Evolutionary conservation across 2,329 filamentous ascomycete species (phyloP).

Genomic region (Claviceps pazoutovae): DNA sequence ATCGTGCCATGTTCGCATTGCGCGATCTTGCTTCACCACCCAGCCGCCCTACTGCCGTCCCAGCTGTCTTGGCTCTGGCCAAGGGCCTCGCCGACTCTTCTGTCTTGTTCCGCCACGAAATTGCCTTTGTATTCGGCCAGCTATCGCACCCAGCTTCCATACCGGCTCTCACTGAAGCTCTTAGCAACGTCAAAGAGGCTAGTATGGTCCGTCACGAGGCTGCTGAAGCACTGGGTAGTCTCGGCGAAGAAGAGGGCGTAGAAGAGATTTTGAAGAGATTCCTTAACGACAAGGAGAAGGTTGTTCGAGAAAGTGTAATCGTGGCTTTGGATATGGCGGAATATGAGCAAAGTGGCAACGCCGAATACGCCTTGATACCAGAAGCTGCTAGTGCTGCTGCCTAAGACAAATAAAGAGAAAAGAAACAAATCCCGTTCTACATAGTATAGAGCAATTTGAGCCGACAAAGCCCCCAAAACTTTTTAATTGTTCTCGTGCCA

Average conservation of each 20-base stretch:
- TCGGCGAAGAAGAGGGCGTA: conserved; percentile 87
- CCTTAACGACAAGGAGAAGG: conserved; percentile 77
- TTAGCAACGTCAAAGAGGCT: conserved; percentile 68
- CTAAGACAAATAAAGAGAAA: conserved; percentile 13
- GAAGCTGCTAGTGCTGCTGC: conserved; percentile 33
- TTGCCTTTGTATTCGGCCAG: conserved; percentile 96
- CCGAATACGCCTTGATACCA: conserved; percentile 86
- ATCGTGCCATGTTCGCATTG: conserved; percentile 95
- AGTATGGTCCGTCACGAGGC: conserved; percentile 98
- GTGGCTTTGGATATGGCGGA: conserved; percentile 97
- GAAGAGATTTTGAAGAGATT: conserved; percentile 74
- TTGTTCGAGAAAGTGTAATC: conserved; percentile 87
- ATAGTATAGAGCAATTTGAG: conserved; percentile 3
- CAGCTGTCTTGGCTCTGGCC: conserved; percentile 76
- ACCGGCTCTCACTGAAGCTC: conserved; percentile 64
- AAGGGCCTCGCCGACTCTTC: conserved; percentile 75
- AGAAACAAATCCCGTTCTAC: neutral
- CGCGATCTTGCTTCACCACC: conserved; percentile 90
- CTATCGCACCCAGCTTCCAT: conserved; percentile 94
- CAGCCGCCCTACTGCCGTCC: conserved; percentile 73
- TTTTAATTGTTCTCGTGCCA: conserved; percentile 49
- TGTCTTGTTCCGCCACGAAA: conserved; percentile 91
- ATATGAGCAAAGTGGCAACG: conserved; percentile 77
- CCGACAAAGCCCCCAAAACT: neutral
- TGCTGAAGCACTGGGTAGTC: conserved; percentile 84